These are phyloP conservation scores for Vitis hybrid DNA, from an alignment of 177 flowering plant genomes.

Conservation along the genomic window DNA sequence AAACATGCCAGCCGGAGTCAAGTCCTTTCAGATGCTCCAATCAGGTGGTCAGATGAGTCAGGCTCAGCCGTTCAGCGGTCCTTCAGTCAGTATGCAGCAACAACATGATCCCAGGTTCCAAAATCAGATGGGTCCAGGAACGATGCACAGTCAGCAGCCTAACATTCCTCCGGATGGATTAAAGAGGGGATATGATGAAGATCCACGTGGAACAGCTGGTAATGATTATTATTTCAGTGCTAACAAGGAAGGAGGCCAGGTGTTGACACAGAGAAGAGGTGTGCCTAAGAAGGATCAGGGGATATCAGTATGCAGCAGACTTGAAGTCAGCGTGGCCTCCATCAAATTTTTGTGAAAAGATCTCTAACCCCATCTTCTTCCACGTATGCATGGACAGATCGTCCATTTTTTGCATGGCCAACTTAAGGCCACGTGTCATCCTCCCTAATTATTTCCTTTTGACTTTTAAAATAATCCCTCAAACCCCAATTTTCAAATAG, in stretches of 20 bases:
- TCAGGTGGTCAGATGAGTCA: constrained; percentile 37
- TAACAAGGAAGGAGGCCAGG: constrained; percentile 30
- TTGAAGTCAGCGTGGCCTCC: too few relatives aligned
- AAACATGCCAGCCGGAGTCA: constrained; percentile 32
- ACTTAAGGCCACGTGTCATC: too few relatives aligned
- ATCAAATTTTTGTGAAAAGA: too few relatives aligned
- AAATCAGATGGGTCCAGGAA: constrained; percentile 49
- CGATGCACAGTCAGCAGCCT: constrained; percentile 48
- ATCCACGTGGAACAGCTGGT: constrained; percentile 44
- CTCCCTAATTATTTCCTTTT: too few relatives aligned
- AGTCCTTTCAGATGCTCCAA: constrained; percentile 38
- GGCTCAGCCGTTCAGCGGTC: constrained; percentile 36
- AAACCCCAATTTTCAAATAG: too few relatives aligned
- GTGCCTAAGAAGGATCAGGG: too few relatives aligned
- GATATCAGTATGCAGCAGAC: too few relatives aligned
- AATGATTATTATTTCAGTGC: constrained; percentile 43
- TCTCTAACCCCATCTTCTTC: too few relatives aligned
- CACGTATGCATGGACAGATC: too few relatives aligned
- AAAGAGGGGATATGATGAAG: constrained; percentile 53
- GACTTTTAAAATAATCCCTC: too few relatives aligned
- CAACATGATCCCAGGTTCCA: constrained; percentile 50
- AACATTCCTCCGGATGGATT: constrained; percentile 38
- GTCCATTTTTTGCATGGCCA: too few relatives aligned
- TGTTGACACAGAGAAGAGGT: too few relatives aligned
- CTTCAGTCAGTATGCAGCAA: constrained; percentile 37